Conservation (phyloP, 495 filamentous ascomycete genomes). For the Thozetella sp. region DNA sequence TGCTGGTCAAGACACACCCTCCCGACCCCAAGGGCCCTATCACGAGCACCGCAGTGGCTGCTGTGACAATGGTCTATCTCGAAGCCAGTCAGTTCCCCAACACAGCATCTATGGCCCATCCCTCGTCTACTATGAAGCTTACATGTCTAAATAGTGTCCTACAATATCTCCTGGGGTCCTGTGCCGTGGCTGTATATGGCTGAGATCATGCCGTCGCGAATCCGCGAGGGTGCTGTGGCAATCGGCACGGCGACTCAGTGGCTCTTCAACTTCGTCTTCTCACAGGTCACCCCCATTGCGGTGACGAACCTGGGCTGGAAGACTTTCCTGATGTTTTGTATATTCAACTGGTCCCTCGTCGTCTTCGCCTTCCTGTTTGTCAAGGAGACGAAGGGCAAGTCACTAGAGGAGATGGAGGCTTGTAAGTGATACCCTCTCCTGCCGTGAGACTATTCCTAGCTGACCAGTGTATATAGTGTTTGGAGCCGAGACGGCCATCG, state of each 20-base stretch:
- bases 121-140: neutral
- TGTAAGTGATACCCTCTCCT: constrained; percentile 5
- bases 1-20: constrained; percentile 39
- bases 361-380: constrained; percentile 45
- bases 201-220: constrained; percentile 56
- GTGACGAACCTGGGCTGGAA: constrained; percentile 52
- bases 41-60: constrained; percentile 39
- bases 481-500: constrained; percentile 15
- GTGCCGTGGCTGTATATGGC: constrained; percentile 51
- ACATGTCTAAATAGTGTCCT: constrained; percentile 22
- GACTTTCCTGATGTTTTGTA: constrained; percentile 59
- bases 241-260: constrained; percentile 53
- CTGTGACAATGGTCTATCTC: constrained; percentile 51
- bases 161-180: constrained; percentile 54
- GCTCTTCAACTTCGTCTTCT: constrained; percentile 59
- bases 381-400: constrained; percentile 38
- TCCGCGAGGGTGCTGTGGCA: constrained; percentile 47
- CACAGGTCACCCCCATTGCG: constrained; percentile 52
- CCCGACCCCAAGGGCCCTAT: constrained; percentile 26
- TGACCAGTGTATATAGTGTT: constrained; percentile 16
- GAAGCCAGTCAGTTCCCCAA: constrained; percentile 31
- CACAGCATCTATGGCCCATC: neutral
- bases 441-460: neutral
- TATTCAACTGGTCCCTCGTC: constrained; percentile 47
- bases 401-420: constrained; percentile 23